phyloP scores from a whole-genome alignment of 306 rosid species.

The Fragaria iinumae region DNA sequence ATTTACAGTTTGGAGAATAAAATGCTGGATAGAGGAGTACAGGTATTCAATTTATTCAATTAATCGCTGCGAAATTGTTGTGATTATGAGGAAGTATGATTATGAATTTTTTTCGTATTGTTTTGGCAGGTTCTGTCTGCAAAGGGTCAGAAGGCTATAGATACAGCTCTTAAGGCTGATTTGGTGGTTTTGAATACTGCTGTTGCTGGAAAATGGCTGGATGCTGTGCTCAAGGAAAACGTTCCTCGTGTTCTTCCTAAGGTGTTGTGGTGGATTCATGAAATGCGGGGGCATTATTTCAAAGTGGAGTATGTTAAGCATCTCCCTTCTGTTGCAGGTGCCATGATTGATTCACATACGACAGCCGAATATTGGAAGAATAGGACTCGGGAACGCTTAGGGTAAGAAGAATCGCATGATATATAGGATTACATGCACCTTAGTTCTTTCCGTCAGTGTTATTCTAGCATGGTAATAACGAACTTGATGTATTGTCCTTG shows the following conservation, averaged over 20 bases:
- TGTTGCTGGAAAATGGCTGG: conserved; percentile 99
- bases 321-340: conserved; percentile 98
- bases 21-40: conserved; percentile 77
- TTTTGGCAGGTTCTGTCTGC: conserved; percentile 65
- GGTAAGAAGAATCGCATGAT: conserved; percentile 34
- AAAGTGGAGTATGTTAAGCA: conserved; percentile 95
- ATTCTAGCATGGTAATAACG: neutral
- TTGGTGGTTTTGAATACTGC: conserved; percentile 90
- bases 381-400: conserved; percentile 75
- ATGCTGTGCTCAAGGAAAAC: conserved; percentile 75
- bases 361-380: conserved; percentile 92
- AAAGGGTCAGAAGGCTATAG: conserved; percentile 69
- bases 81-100: too few relatives aligned
- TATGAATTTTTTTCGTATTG: neutral
- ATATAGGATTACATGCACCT: neutral
- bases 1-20: conserved; percentile 67
- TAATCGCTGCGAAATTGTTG: neutral
- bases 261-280: conserved; percentile 99
- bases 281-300: conserved; percentile 99
- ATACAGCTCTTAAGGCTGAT: conserved; percentile 77
- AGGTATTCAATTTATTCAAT: conserved; percentile 26
- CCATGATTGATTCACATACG: conserved; percentile 92
- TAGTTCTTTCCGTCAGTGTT: neutral
- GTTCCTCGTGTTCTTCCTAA: conserved; percentile 76
- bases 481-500: conserved; percentile 1